phyloP scores from a whole-genome alignment of 192 early-diverging fungal genomes.

The Allomyces arbusculus region DNA sequence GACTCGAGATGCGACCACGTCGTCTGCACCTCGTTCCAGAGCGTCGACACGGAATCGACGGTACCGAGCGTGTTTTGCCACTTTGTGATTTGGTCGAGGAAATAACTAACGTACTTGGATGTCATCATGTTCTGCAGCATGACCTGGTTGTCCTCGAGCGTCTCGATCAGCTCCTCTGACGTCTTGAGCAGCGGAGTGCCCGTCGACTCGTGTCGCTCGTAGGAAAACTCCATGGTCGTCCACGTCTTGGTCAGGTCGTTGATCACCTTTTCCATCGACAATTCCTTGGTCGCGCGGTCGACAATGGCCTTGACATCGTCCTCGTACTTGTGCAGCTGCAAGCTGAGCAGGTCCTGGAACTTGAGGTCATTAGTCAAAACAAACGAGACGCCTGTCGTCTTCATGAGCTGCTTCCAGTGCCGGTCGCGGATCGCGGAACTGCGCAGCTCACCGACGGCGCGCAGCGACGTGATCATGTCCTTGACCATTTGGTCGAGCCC shows the following conservation, averaged over 20 bases:
- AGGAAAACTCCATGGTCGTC: constrained; percentile 74
- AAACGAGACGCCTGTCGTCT: constrained; percentile 53
- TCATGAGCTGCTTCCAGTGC: constrained; percentile 91
- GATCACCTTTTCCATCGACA: constrained; percentile 97
- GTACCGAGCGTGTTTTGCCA: constrained; percentile 97
- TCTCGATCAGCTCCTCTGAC: constrained; percentile 96
- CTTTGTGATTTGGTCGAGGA: constrained; percentile 80
- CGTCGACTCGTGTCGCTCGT: constrained; percentile 92
- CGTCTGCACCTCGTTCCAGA: constrained; percentile 99
- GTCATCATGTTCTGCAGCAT: constrained; percentile 90
- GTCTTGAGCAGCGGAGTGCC: constrained; percentile 75
- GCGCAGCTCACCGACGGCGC: constrained; percentile 66
- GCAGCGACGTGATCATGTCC: constrained; percentile 57
- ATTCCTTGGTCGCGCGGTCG: constrained; percentile 87
- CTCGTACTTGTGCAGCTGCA: constrained; percentile 75
- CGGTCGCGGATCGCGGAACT: constrained; percentile 88
- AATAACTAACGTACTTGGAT: constrained; percentile 92
- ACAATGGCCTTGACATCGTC: constrained; percentile 65
- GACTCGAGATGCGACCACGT: constrained; percentile 99
- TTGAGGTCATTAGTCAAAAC: constrained; percentile 58
- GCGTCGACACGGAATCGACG: constrained; percentile 85
- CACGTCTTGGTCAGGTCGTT: constrained; percentile 78
- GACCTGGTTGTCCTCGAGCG: constrained; percentile 84
- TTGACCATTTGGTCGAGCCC: constrained; percentile 72
- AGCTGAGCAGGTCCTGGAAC: constrained; percentile 83